Evolutionary conservation across 176 grass and related monocot species (phyloP), one percentile per base, ranked within the genome.

Genomic region (Musa schizocarpa): DNA sequence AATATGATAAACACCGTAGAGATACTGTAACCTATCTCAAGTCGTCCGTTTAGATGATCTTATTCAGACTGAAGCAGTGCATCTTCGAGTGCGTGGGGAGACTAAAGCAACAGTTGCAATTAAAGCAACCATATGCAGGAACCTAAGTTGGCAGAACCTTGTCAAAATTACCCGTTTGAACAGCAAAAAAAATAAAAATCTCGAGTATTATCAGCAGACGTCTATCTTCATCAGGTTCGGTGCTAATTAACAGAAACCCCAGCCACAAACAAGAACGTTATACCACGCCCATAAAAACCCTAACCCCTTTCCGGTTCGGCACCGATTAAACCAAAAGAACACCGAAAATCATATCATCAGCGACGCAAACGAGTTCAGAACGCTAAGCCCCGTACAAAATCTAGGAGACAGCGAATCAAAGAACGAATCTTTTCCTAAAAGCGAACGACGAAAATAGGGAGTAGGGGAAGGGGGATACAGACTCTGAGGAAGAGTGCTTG

Each of bases 401-500:
- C 34, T 43, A 43, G 34, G 34, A 43, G 34, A 59, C 9, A 0
- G 19, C 51, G 22, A n/a, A 22, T 52, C 1, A 53, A 74, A 14
- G 53, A 54, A 14, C 52, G 3, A 0, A 56, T 43, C 52, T 9
- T 55, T 27, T 20, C 22, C 11, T 4, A 13, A 70, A 55, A 52
- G 1, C 19, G 52, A 48, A 9, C 27, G 65, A 16, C 25, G 1
- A 26, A 62, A 52, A 59, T 10, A 53, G n/a, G 16, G 20, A 50
- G 19, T 11, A 25, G 24, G 48, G 27, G 9, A 14, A 52, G 34
- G 19, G 9, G 53, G 20, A 76, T 22, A 67, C 71, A 62, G 48
- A 85, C 83, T 72, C 83, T 73, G 71, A 85, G 53, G 54, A 85
- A 85, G 62, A 81, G 72, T 5, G 54, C 77, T 17, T 57, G 83